A percentile compares a stretch with the other conserved stretches of the same genome.
Conservation (phyloP, 2,329 filamentous ascomycete species). For the Pseudogymnoascus sp. region DNA sequence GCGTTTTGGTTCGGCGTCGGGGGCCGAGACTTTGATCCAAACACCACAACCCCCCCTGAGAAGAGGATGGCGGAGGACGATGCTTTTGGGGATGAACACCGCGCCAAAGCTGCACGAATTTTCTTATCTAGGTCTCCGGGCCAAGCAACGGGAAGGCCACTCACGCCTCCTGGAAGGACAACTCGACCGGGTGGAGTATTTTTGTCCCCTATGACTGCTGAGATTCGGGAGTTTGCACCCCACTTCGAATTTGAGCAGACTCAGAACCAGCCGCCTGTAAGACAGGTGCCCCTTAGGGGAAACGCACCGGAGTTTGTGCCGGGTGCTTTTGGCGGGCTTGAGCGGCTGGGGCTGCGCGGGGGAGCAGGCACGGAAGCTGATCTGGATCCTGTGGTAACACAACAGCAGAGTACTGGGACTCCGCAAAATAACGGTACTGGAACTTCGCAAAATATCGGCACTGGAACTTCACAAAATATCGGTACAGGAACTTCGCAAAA, state of each 20-base stretch:
- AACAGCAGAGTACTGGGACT: neutral
- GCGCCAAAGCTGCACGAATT: neutral
- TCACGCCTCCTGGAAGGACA: neutral
- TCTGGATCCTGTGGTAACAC: neutral
- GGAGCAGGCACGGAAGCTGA: neutral
- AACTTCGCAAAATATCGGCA: neutral
- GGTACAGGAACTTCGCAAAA: neutral
- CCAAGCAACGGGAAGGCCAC: neutral
- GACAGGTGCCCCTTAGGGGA: neutral
- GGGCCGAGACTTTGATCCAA: neutral
- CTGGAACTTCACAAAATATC: neutral
- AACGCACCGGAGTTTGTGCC: neutral
- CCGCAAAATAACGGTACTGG: neutral
- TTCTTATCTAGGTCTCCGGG: neutral
- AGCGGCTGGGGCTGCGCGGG: neutral
- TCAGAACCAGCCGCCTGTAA: neutral
- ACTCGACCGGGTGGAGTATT: neutral
- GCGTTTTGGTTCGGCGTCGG: constrained; percentile 1
- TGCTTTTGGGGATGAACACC: neutral
- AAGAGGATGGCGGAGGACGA: neutral
- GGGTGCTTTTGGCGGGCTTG: neutral
- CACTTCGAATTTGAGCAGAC: neutral
- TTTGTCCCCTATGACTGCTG: neutral
- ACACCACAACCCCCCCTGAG: neutral
- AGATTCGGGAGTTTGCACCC: neutral